phyloP scores from a whole-genome alignment of 2,329 filamentous ascomycete species.

The Monosporascus sp. region DNA sequence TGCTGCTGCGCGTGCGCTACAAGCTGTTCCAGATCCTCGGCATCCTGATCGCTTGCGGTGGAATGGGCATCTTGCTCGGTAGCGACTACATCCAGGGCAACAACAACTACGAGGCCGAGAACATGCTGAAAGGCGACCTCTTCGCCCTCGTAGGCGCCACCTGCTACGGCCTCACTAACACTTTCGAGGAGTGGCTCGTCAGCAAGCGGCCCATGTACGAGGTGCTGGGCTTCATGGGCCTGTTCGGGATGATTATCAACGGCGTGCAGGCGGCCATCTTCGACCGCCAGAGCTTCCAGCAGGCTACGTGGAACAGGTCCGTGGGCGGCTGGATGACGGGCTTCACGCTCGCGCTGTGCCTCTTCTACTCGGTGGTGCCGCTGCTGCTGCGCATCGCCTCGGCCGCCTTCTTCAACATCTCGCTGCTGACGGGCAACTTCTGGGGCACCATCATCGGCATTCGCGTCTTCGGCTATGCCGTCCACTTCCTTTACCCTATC shows the following conservation, averaged over 20 bases:
- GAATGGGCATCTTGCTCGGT: slow-evolving; percentile 79
- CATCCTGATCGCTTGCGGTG: slow-evolving; percentile 86
- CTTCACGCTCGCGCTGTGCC: slow-evolving; percentile 74
- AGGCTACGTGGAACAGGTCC: slow-evolving; percentile 58
- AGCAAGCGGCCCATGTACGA: slow-evolving; percentile 83
- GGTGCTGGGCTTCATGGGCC: slow-evolving; percentile 83
- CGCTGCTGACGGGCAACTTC: slow-evolving; percentile 88
- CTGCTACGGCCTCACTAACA: slow-evolving; percentile 86
- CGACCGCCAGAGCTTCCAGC: slow-evolving; percentile 67
- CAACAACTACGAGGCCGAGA: slow-evolving; percentile 61
- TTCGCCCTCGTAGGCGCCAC: slow-evolving; percentile 87
- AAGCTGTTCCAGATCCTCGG: slow-evolving; percentile 78
- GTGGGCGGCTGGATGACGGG: slow-evolving; percentile 82
- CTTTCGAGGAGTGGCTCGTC: slow-evolving; percentile 92
- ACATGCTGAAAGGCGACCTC: slow-evolving; percentile 84
- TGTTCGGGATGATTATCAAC: slow-evolving; percentile 88
- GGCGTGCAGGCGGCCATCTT: slow-evolving; percentile 89
- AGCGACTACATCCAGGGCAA: slow-evolving; percentile 78
- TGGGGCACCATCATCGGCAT: slow-evolving; percentile 95
- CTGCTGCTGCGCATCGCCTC: slow-evolving; percentile 83
- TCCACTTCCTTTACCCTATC: slow-evolving; percentile 92
- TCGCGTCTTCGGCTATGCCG: slow-evolving; percentile 70
- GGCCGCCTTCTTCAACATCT: slow-evolving; percentile 96
- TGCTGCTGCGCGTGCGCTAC: slow-evolving; percentile 83
- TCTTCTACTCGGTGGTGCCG: slow-evolving; percentile 87